A percentile compares a stretch with the other conserved stretches of the same genome.
Evolutionary conservation across 2,329 filamentous ascomycete species (phyloP).

Genomic region (Biscogniauxia sp.): DNA sequence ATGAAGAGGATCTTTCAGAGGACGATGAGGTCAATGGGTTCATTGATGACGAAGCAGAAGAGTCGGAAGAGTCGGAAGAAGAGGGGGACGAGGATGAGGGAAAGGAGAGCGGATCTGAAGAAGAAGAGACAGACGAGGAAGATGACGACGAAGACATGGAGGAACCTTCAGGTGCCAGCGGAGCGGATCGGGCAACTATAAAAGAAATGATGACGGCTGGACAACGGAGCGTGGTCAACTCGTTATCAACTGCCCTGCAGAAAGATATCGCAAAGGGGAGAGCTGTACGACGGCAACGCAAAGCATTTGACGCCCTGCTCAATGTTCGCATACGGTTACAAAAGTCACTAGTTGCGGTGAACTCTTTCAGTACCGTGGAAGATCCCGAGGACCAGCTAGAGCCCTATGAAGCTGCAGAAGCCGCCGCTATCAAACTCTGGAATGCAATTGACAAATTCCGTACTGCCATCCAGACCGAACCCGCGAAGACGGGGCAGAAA

Average conservation of each 20-base stretch:
- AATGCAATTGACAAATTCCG: conserved; percentile 74
- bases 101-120: neutral
- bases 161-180: conserved; percentile 30
- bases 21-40: conserved; percentile 26
- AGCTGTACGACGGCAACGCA: conserved; percentile 82
- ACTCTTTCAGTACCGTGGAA: conserved; percentile 60
- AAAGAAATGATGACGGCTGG: conserved; percentile 66
- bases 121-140: conserved; percentile 32
- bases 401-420: conserved; percentile 74
- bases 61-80: conserved; percentile 17
- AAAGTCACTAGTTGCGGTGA: conserved; percentile 80
- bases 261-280: conserved; percentile 80
- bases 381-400: conserved; percentile 44
- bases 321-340: conserved; percentile 91
- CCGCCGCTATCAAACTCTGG: conserved; percentile 81
- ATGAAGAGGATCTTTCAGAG: conserved; percentile 12
- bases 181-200: conserved; percentile 53
- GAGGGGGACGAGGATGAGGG: conserved; percentile 6
- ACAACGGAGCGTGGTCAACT: conserved; percentile 63
- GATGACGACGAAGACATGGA: conserved; percentile 25
- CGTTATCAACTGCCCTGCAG: conserved; percentile 61
- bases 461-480: conserved; percentile 53
- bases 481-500: conserved; percentile 54
- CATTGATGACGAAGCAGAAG: conserved; percentile 18
- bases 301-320: conserved; percentile 81